Base-by-base conservation (phyloP, 208 protist genomes). In the Acanthamoeba royreba region DNA sequence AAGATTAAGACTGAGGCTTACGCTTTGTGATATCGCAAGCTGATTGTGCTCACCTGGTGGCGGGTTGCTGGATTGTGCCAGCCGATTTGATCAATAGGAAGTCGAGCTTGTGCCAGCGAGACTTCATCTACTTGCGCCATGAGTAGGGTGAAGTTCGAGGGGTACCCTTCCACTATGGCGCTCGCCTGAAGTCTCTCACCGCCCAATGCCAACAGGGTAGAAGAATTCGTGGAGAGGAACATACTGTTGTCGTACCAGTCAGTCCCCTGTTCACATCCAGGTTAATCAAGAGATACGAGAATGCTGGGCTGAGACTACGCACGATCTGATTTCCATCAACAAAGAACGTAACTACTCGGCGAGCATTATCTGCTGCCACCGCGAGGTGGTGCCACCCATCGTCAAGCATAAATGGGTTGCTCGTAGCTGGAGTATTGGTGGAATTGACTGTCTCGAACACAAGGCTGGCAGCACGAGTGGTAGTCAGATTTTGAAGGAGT, bases 381-480 rank as follows among this genome's bases (percentile, higher is more conserved):
- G 83, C 83, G 5, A 55, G 19, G 49, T 90, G 83, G 45, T 90
- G 83, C 83, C 83, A 90, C 15, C 40, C 47, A 35, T 11, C n/a
- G n/a, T 58, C 53, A 31, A 90, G 45, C 52, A 69, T 49, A 13
- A 90, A 90, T 15, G 35, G 17, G 3, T 22, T 19, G 53, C 83
- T 90, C 40, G 38, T 13, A 7, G 83, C 83, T 8, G 83, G 35
- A 3, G 63, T 43, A 49, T 90, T 90, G 83, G 83, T 90, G n/a
- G 83, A 90, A 33, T 66, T 66, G 45, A 90, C 63, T 1, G 83
- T 69, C 83, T 90, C 83, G 8, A 90, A 90, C 22, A 90, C 83
- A 25, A 90, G n/a, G 47, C 83, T 90, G 5, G n/a, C n/a, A n/a
- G n/a, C n/a, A 19, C 4, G 38, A n/a, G 40, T 28, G 2, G n/a